Evolutionary conservation across 257 asterid species (phyloP), one percentile per base, ranked within the genome.

Genomic region (Solanum infundibuliforme): DNA sequence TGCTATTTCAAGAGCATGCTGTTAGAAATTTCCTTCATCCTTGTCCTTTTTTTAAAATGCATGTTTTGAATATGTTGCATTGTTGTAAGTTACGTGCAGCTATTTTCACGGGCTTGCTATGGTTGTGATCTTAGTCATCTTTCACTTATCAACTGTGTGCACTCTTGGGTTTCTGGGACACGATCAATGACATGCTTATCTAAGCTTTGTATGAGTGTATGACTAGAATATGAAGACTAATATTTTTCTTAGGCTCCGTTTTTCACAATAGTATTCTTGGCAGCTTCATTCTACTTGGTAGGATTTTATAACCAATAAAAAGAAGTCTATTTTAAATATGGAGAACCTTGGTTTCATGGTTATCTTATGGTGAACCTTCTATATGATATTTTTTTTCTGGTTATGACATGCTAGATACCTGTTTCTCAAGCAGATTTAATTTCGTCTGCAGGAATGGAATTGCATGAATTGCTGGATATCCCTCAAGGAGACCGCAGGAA

Each of bases 401-500:
- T 36, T 20, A 87, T 29, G 66, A 46, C 85, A 81, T 43, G 66
- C 55, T 60, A 73, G 83, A 46, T 7, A 29, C 27, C 18, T 60
- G n/a, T 46, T 46, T 71, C 85, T 90, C 87, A 87, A 71, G 85
- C 73, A n/a, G 90, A 83, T 12, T 86, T 12, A 55, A 66, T 85
- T 55, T 58, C 74, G 84, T 86, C 87, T 89, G 90, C 95, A 95
- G 99, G 98, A 86, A 94, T 95, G 99, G 98, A 93, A 88, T 94
- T 94, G 89, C 99, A 96, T 89, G 99, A 96, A 91, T 94, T 96
- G 89, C 92, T 96, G 90, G 99, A 96, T 89, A 96, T 96, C 87
- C 99, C 99, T 58, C 98, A 94, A 88, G 99, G 99, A 29, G 99
- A 96, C 87, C 98, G 99, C 39, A 90, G 99, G 87, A 96, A 96